A percentile compares a stretch with the other conserved stretches of the same genome.
Conservation (phyloP, 768 basidiomycete species). For the Podaxis mareebaensis region DNA sequence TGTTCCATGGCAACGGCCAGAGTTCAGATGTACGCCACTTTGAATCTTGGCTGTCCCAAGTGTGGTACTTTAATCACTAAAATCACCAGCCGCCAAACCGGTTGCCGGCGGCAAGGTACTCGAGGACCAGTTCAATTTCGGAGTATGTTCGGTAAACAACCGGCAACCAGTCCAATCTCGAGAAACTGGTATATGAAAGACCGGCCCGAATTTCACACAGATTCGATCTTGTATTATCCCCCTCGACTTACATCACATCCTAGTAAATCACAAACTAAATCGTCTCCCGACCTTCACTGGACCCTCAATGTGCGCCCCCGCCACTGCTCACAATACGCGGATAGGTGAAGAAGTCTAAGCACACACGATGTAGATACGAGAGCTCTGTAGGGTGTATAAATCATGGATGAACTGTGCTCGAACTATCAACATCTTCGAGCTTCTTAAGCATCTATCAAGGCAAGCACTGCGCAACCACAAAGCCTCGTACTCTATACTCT, state of each 20-base stretch:
- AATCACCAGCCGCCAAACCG: not conserved
- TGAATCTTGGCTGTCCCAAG: not conserved
- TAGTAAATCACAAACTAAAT: not conserved
- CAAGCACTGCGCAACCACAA: not conserved
- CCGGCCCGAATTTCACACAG: not conserved
- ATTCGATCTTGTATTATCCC: not conserved
- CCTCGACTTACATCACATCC: slow-evolving; percentile 13
- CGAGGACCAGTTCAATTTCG: not conserved
- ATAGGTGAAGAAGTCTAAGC: not conserved
- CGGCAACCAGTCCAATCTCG: not conserved
- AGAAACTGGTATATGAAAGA: not conserved
- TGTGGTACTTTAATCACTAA: not conserved
- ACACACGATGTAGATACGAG: not conserved
- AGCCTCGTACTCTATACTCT: slow-evolving; percentile 12
- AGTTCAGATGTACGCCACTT: not conserved
- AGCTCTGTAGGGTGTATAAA: not conserved
- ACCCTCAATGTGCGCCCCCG: not conserved
- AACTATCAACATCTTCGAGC: not conserved
- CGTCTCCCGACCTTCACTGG: not conserved
- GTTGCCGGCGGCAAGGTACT: not conserved
- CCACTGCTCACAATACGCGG: not conserved
- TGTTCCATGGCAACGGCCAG: no score
- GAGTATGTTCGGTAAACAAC: not conserved
- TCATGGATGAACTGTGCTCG: not conserved
- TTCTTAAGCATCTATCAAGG: not conserved